These are phyloP conservation scores for Holtermanniella nyarrowii DNA, from an alignment of 768 basidiomycete genomes.

Conservation along the genomic window DNA sequence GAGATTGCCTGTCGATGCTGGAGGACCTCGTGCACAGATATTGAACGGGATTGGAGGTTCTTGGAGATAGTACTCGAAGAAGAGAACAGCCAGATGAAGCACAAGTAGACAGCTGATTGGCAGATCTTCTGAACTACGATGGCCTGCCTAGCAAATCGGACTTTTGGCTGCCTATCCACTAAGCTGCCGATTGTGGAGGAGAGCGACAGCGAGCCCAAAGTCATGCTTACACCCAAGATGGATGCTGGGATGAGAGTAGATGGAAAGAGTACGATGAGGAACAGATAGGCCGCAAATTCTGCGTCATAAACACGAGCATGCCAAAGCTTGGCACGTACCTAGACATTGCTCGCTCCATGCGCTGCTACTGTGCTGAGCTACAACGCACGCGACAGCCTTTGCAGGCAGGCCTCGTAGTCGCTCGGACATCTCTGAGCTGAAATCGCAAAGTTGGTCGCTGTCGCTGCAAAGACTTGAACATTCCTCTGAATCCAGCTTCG, in stretches of 20 bases:
- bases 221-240: constrained; percentile 28
- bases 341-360: not conserved
- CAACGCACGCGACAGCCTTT: not conserved
- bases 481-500: too few relatives aligned
- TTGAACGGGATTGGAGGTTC: not conserved
- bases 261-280: constrained; percentile 36
- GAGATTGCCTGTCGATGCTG: not conserved
- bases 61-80: not conserved
- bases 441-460: too few relatives aligned
- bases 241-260: constrained; percentile 36
- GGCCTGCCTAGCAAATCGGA: constrained; percentile 19
- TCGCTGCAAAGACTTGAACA: too few relatives aligned
- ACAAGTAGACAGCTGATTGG: constrained; percentile 5
- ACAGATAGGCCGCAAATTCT: constrained; percentile 1
- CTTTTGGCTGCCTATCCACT: constrained; percentile 23
- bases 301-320: too few relatives aligned
- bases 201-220: constrained; percentile 18
- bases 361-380: not conserved
- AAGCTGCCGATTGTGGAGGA: constrained; percentile 33
- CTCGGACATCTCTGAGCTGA: too few relatives aligned
- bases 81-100: constrained; percentile 5
- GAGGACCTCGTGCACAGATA: not conserved
- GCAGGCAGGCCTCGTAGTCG: not conserved
- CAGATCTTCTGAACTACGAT: constrained; percentile 29
- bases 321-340: too few relatives aligned